Conservation (phyloP, 495 filamentous ascomycete species). For the Trichocladium antarcticum region DNA sequence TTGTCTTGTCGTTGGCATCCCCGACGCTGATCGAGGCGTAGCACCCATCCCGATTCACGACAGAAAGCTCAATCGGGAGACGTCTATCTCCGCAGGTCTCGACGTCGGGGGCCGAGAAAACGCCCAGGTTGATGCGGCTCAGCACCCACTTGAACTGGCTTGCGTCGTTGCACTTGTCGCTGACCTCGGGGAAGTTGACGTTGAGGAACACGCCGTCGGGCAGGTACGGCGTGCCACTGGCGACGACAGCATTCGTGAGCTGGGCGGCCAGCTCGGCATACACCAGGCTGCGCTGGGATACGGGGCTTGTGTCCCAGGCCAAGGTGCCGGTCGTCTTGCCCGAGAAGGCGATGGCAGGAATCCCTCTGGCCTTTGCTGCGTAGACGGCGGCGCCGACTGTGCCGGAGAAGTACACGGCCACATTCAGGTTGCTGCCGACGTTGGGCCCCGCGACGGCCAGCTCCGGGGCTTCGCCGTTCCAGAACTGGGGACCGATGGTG, state of each 20-base stretch:
- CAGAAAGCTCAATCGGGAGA: conserved; percentile 46
- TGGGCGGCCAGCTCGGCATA: conserved; percentile 52
- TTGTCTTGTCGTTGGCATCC: conserved; percentile 44
- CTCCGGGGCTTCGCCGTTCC: conserved; percentile 43
- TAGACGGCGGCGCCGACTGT: conserved; percentile 52
- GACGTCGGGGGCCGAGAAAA: conserved; percentile 44
- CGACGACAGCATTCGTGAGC: conserved; percentile 42
- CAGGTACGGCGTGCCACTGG: conserved; percentile 48
- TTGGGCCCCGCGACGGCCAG: conserved; percentile 56
- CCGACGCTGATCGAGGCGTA: conserved; percentile 55
- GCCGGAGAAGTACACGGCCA: conserved; percentile 45
- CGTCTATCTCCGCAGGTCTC: conserved; percentile 43
- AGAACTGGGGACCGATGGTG: conserved; percentile 58
- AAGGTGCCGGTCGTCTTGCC: conserved; percentile 40
- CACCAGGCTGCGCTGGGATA: conserved; percentile 41
- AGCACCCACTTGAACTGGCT: conserved; percentile 50
- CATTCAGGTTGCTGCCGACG: conserved; percentile 49
- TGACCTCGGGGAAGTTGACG: conserved; percentile 51
- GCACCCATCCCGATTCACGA: conserved; percentile 42
- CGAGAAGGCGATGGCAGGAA: conserved; percentile 56
- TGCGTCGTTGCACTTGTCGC: conserved; percentile 34
- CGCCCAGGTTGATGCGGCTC: conserved; percentile 44
- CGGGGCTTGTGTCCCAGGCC: conserved; percentile 39
- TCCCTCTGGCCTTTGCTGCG: conserved; percentile 40
- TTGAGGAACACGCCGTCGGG: conserved; percentile 51